Conservation (phyloP, 2,329 filamentous ascomycete genomes). For the Aphanocladium album region DNA sequence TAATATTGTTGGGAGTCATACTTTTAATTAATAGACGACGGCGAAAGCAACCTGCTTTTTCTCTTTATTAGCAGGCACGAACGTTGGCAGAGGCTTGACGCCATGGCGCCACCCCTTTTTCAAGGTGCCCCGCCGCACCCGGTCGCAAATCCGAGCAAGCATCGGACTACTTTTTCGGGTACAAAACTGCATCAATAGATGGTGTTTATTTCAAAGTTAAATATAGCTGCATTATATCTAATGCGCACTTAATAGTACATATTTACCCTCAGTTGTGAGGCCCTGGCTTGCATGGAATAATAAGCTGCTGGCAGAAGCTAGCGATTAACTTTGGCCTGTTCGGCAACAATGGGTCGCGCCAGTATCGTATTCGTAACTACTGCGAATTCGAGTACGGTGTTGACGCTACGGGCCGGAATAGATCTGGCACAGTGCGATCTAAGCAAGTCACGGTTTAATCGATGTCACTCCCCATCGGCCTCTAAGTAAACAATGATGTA, state of each 20-base stretch:
- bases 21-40: slow-evolving; percentile 8
- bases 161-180: not conserved
- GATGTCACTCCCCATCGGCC: no score
- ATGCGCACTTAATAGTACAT: slow-evolving; percentile 3
- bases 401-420: no score
- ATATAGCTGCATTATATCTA: not conserved
- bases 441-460: no score
- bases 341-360: not conserved
- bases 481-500: no score
- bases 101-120: not conserved
- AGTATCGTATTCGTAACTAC: not conserved
- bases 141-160: slow-evolving; percentile 6
- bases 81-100: not conserved
- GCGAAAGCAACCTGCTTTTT: not conserved
- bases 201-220: not conserved
- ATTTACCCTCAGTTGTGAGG: not conserved
- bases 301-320: no score
- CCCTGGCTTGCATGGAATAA: no score
- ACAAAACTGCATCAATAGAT: not conserved
- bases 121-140: not conserved
- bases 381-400: not conserved
- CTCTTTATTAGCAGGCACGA: not conserved
- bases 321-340: not conserved
- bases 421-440: no score
- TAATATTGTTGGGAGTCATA: slow-evolving; percentile 6